Conservation (phyloP, 2,329 filamentous ascomycete genomes). For the Cadophora malorum region DNA sequence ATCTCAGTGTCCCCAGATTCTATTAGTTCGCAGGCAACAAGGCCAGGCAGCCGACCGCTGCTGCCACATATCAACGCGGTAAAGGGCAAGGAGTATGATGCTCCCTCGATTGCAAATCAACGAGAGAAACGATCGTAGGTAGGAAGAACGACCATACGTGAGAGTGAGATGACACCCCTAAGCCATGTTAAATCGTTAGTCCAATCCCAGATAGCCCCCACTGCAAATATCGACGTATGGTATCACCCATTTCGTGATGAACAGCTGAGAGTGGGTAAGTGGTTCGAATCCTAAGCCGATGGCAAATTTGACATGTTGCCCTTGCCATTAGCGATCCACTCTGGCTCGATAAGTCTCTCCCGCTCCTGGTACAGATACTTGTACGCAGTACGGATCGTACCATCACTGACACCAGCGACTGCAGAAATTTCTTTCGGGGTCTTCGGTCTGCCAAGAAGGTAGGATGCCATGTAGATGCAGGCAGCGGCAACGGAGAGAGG, state of each 20-base stretch:
- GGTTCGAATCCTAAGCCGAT: constrained; percentile 31
- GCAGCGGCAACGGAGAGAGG: constrained; percentile 93
- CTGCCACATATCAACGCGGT: constrained; percentile 32
- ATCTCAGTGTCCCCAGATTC: constrained; percentile 8
- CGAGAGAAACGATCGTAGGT: not conserved
- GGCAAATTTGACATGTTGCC: constrained; percentile 77
- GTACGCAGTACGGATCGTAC: constrained; percentile 95
- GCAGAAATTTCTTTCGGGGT: constrained; percentile 84
- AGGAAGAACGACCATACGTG: constrained; percentile 29
- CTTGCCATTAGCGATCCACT: constrained; percentile 75
- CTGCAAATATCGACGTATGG: constrained; percentile 31
- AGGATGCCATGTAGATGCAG: constrained; percentile 94
- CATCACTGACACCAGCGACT: constrained; percentile 90
- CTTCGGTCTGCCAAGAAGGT: constrained; percentile 80
- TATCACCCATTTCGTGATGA: constrained; percentile 38
- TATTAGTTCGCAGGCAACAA: constrained; percentile 19
- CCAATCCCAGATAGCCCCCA: constrained; percentile 5
- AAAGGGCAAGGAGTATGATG: not conserved
- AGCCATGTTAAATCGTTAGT: constrained; percentile 16
- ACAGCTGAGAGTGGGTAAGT: not conserved
- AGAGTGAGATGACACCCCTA: constrained; percentile 22
- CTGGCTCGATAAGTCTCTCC: constrained; percentile 75
- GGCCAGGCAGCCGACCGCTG: constrained; percentile 25
- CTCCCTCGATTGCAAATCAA: not conserved
- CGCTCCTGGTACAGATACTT: constrained; percentile 81